Evolutionary conservation across 768 basidiomycete species (phyloP).

Genomic region (Phylloporus scabripes): DNA sequence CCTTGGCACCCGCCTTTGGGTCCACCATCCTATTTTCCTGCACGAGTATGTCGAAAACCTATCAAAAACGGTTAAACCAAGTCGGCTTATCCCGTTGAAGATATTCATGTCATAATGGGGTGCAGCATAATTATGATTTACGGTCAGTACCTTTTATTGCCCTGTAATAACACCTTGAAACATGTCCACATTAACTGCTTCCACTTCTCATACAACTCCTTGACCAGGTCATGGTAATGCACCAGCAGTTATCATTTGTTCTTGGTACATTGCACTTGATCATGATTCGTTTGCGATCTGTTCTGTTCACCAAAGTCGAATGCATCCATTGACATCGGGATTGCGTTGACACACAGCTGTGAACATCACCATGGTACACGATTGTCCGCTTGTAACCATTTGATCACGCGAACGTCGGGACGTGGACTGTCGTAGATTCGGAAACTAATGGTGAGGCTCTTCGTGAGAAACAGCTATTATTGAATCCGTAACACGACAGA

Average conservation of each 20-base stretch:
- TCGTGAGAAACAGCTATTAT: neutral
- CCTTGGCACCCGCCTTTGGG: neutral
- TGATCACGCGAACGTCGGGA: neutral
- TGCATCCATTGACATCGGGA: neutral
- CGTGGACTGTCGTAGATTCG: neutral
- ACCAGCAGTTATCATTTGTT: neutral
- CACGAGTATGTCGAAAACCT: too few species aligned
- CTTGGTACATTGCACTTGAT: neutral
- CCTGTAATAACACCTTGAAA: neutral
- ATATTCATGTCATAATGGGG: neutral
- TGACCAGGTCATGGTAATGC: neutral
- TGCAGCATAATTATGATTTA: neutral
- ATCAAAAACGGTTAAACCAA: neutral
- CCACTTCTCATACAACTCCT: neutral
- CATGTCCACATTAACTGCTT: neutral
- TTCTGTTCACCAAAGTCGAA: neutral
- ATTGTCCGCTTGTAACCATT: neutral
- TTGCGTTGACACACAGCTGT: neutral
- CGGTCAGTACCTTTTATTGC: neutral
- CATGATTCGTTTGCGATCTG: neutral
- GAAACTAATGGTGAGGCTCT: neutral
- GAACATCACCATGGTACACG: neutral
- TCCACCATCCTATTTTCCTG: too few species aligned
- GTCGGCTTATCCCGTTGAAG: too few species aligned
- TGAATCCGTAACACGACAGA: neutral